Conservation (phyloP, 2,329 filamentous ascomycete species). For the Lecanosticta acicola region DNA sequence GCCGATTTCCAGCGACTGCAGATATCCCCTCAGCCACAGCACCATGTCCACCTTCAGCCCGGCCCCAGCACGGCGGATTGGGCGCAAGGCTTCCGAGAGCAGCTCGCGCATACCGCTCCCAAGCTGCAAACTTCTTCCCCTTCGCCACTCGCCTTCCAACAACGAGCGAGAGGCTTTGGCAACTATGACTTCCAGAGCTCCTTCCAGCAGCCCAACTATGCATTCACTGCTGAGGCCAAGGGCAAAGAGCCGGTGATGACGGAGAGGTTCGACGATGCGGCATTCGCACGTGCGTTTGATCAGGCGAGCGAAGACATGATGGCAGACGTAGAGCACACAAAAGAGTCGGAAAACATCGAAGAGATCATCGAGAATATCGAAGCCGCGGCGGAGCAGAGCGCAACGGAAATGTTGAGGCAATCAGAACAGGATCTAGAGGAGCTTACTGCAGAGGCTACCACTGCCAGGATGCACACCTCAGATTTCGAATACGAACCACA, state of each 20-base stretch:
- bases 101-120: constrained; percentile 34
- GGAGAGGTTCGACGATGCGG: constrained; percentile 49
- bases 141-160: constrained; percentile 30
- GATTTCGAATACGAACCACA: constrained; percentile 16
- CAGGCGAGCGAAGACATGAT: constrained; percentile 40
- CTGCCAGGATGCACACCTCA: constrained; percentile 7
- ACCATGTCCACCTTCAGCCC: constrained; percentile 41
- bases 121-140: constrained; percentile 24
- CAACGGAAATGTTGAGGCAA: constrained; percentile 18
- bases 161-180: constrained; percentile 26
- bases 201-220: constrained; percentile 22
- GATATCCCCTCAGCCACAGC: constrained; percentile 40
- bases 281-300: constrained; percentile 52
- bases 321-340: constrained; percentile 16
- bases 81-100: constrained; percentile 56
- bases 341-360: constrained; percentile 10
- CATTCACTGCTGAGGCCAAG: constrained; percentile 20
- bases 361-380: constrained; percentile 17
- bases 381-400: constrained; percentile 15
- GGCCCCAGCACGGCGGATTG: constrained; percentile 37
- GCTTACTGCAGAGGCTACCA: constrained; percentile 9
- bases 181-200: constrained; percentile 25
- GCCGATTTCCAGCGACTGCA: constrained; percentile 46
- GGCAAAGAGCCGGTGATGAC: constrained; percentile 31
- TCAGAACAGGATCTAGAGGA: constrained; percentile 16